A percentile compares a stretch with the other conserved stretches of the same genome.
phyloP scores from a whole-genome alignment of 2,329 filamentous ascomycete species.

The Helminthosporium solani region DNA sequence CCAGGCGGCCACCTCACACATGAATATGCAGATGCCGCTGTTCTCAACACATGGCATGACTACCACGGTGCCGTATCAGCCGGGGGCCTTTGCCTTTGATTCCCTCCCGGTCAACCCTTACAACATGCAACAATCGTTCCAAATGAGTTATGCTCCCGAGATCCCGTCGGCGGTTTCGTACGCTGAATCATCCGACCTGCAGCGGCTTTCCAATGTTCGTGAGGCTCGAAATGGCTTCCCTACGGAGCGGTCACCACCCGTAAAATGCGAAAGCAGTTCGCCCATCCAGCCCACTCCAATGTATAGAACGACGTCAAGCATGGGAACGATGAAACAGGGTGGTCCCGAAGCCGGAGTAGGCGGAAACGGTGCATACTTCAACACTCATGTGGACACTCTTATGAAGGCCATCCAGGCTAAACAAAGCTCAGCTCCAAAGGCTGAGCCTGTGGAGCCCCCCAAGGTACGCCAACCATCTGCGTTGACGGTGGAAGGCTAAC shows the following conservation, averaged over 20 bases:
- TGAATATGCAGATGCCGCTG: slow-evolving; percentile 40
- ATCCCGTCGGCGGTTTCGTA: slow-evolving; percentile 32
- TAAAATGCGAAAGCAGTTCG: slow-evolving; percentile 48
- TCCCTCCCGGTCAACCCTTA: slow-evolving; percentile 36
- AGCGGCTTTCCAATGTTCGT: slow-evolving; percentile 28
- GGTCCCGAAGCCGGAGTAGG: slow-evolving; percentile 45
- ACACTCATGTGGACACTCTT: slow-evolving; percentile 81
- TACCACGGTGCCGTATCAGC: slow-evolving; percentile 38
- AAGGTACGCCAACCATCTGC: slow-evolving; percentile 29
- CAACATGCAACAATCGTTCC: slow-evolving; percentile 39
- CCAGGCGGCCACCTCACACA: slow-evolving; percentile 32
- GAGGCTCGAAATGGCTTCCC: slow-evolving; percentile 31
- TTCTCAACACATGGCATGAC: slow-evolving; percentile 31
- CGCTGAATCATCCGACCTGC: slow-evolving; percentile 19
- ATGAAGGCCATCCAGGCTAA: slow-evolving; percentile 86
- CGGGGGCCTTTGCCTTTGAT: slow-evolving; percentile 40
- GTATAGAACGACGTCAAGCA: slow-evolving; percentile 37
- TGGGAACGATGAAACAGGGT: slow-evolving; percentile 32
- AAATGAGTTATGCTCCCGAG: slow-evolving; percentile 27
- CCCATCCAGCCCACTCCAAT: slow-evolving; percentile 45
- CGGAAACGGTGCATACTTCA: slow-evolving; percentile 60
- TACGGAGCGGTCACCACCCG: slow-evolving; percentile 32
- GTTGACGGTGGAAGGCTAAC: not conserved
- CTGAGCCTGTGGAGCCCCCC: slow-evolving; percentile 22
- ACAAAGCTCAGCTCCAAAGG: slow-evolving; percentile 43